Evolutionary conservation across 2,329 filamentous ascomycete genomes (phyloP), one percentile per base, ranked within the genome.

Genomic region (Diaporthe velutina): DNA sequence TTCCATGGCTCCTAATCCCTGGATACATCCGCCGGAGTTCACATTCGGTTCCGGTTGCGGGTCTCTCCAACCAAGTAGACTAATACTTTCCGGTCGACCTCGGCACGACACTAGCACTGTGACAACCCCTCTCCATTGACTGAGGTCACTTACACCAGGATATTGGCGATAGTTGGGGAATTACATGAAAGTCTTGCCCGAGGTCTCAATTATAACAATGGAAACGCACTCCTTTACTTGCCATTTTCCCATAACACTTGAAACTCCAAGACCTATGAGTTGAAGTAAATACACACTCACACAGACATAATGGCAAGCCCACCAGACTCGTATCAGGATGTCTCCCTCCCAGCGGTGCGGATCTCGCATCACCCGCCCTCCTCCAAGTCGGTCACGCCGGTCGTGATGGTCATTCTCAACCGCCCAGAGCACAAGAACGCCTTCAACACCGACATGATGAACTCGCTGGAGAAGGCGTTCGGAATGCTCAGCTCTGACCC

Each of bases 381-480:
- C 12, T 90, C 92, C 0, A 81, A 87, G 15, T 84, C 87, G 3
- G 88, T 89, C 19, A 93, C 92, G 1, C 88, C 88, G 22, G 87
- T 93, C 70, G 87, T 94, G 67, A 81, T 94, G 76, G 82, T 94
- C 45, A 89, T 89, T 2, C 88, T 94, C 54, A 87, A 93, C 83
- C 90, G 74, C 25, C 93, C 93, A 0, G 82, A 84, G 15, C 90
- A 90, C 75, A 87, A 92, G 83, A 94, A 95, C 87, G 92, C 91
- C 75, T 94, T 94, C 83, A 94, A 91, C 4, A 84, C 87, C 28
- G 85, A 83, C 19, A 94, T 94, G 91, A 88, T 89, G 78, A 79
- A 83, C 22, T 92, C 93, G 78, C 85, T 95, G 40, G 87, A 90
- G 74, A 77, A 83, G 4, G 90, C 89, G 60, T 89, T 89, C 79